Evolutionary conservation across 2,329 filamentous ascomycete species (phyloP).

Genomic region (Xylaria sp.): DNA sequence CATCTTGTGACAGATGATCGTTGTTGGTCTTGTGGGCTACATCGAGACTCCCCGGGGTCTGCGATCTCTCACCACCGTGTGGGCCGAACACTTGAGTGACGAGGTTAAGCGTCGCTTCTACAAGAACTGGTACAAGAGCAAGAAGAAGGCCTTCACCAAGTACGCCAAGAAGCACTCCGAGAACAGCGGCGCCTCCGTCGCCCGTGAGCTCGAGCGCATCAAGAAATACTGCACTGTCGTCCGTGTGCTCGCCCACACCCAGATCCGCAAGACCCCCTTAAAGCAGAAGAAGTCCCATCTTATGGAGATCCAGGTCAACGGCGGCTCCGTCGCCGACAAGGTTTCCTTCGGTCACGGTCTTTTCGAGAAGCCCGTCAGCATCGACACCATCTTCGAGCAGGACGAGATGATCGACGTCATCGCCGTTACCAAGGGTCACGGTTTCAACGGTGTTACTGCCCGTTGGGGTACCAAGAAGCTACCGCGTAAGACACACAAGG

Average conservation of each 20-base stretch:
- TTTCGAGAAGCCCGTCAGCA: slow-evolving; percentile 98
- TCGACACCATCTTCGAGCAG: slow-evolving; percentile 97
- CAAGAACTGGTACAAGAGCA: slow-evolving; percentile 99
- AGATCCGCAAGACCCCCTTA: slow-evolving; percentile 98
- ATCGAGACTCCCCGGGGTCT: slow-evolving; percentile 99
- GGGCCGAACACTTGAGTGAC: slow-evolving; percentile 99
- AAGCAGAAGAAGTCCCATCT: slow-evolving; percentile 99
- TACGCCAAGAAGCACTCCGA: slow-evolving; percentile 99
- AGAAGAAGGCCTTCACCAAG: slow-evolving; percentile 99
- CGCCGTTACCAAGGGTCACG: slow-evolving; percentile 99
- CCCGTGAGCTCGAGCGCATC: slow-evolving; percentile 98
- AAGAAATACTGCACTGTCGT: slow-evolving; percentile 99
- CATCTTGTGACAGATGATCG: slow-evolving; percentile 87
- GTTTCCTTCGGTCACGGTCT: slow-evolving; percentile 93
- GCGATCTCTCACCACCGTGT: slow-evolving; percentile 98
- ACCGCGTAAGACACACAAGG: slow-evolving; percentile 99
- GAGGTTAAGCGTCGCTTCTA: slow-evolving; percentile 99
- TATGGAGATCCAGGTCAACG: slow-evolving; percentile 99
- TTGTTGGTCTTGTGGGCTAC: slow-evolving; percentile 99
- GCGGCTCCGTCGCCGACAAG: slow-evolving; percentile 95
- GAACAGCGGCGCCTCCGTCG: slow-evolving; percentile 87
- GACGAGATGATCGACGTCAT: slow-evolving; percentile 99
- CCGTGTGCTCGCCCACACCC: slow-evolving; percentile 98
- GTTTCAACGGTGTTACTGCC: slow-evolving; percentile 95
- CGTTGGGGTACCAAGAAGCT: slow-evolving; percentile 99